A percentile compares a stretch with the other conserved stretches of the same genome.
Evolutionary conservation across 129 eudicot species (phyloP).

Genomic region (Saposhnikovia divaricata): DNA sequence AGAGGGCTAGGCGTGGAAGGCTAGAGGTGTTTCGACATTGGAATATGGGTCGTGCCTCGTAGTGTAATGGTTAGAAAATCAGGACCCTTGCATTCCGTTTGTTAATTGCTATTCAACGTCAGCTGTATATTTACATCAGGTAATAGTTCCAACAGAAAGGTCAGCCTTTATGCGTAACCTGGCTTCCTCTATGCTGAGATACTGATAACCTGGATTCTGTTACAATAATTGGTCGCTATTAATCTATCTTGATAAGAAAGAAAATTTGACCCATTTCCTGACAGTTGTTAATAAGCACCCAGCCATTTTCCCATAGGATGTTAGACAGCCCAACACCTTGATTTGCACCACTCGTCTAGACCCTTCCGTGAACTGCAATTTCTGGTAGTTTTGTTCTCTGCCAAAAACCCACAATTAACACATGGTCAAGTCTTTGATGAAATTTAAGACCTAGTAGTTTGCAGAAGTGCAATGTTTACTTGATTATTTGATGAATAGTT

Average conservation of each 20-base stretch:
- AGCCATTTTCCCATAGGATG: no score
- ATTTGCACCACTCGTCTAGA: no score
- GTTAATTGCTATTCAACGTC: not conserved
- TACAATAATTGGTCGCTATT: not conserved
- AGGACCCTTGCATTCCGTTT: not conserved
- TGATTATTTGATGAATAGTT: no score
- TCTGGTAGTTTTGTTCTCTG: not conserved
- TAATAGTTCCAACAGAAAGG: not conserved
- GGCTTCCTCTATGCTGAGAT: not conserved
- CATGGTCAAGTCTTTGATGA: no score
- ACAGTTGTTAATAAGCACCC: not conserved
- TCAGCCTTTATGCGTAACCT: not conserved
- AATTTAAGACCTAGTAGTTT: not conserved
- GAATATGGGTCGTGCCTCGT: no score
- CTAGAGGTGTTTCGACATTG: no score
- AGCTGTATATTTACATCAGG: not conserved
- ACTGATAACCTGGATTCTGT: not conserved
- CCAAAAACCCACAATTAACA: not conserved
- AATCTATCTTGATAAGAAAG: no score
- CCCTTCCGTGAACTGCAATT: no score
- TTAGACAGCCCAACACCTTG: no score
- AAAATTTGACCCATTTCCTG: no score
- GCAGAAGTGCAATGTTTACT: not conserved
- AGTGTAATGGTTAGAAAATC: not conserved
- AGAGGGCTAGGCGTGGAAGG: no score